Evolutionary conservation across 768 basidiomycete species (phyloP).

Genomic region (Ephemerocybe angulata): DNA sequence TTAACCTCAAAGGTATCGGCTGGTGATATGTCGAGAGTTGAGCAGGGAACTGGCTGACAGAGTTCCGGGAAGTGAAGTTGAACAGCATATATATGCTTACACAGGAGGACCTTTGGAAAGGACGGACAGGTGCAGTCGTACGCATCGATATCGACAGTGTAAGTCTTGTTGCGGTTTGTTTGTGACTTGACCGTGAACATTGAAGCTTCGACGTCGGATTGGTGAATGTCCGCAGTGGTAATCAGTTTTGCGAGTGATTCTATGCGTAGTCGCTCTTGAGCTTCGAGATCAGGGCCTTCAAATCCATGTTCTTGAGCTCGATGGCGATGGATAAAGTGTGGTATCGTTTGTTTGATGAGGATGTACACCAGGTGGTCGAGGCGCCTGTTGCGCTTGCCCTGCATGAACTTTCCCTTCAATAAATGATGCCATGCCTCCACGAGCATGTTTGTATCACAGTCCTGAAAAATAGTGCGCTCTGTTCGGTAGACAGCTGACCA

Average conservation of each 20-base stretch:
- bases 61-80: background rate
- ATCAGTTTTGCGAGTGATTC: too few relatives aligned
- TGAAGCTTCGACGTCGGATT: too few relatives aligned
- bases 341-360: constrained; percentile 9
- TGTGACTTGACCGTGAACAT: too few relatives aligned
- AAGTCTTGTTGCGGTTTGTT: background rate
- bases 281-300: too few relatives aligned
- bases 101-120: background rate
- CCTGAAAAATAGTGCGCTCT: constrained; percentile 11
- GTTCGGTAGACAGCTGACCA: constrained; percentile 23
- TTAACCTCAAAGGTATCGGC: background rate
- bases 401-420: constrained; percentile 20
- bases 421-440: constrained; percentile 25
- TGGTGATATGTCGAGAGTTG: background rate
- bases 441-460: constrained; percentile 24
- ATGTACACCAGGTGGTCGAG: constrained; percentile 17
- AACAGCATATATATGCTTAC: background rate
- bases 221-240: too few relatives aligned
- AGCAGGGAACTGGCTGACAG: background rate
- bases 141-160: background rate
- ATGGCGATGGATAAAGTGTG: constrained; percentile 12
- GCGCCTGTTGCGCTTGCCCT: constrained; percentile 17
- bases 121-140: background rate
- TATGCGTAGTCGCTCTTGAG: too few relatives aligned
- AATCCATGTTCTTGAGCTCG: constrained; percentile 18